Evolutionary conservation across 2,329 filamentous ascomycete genomes (phyloP).

Genomic region (Trichoderma oligosporum): DNA sequence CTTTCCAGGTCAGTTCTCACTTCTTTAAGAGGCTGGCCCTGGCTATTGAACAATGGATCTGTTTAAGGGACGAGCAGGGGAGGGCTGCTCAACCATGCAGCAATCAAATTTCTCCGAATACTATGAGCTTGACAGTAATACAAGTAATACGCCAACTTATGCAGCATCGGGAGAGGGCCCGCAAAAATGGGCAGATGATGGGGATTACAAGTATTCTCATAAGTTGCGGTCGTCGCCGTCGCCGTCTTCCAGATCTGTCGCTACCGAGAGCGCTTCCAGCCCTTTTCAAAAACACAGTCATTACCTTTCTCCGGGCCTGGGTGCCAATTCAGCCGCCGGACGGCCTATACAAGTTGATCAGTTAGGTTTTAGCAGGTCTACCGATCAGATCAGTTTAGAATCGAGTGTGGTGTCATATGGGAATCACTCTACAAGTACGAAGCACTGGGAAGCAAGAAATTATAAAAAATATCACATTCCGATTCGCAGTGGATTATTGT

Average conservation of each 20-base stretch:
- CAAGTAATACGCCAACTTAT: conserved; percentile 6
- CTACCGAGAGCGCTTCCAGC: conserved; percentile 1
- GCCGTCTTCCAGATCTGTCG: not conserved
- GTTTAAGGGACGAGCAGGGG: conserved; percentile 14
- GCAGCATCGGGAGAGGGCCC: conserved; percentile 10
- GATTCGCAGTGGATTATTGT: conserved; percentile 37
- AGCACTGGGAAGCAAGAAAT: not conserved
- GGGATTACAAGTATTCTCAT: conserved; percentile 1
- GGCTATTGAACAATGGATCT: conserved; percentile 2
- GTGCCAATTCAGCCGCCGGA: conserved; percentile 13
- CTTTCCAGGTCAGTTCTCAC: not conserved
- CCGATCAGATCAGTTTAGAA: conserved; percentile 8
- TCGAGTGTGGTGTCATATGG: not conserved
- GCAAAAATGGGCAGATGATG: conserved; percentile 14
- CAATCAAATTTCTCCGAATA: conserved; percentile 13
- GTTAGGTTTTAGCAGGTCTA: conserved; percentile 16
- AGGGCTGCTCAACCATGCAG: conserved; percentile 2
- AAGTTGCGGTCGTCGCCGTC: not conserved
- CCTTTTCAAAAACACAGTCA: conserved; percentile 5
- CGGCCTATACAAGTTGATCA: conserved; percentile 14
- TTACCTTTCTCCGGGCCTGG: conserved; percentile 14
- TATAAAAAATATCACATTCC: conserved; percentile 39
- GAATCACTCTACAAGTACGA: not conserved
- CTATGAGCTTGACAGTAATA: conserved; percentile 4
- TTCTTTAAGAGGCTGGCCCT: not conserved